Evolutionary conservation across 257 asterid genomes (phyloP), one percentile per base, ranked within the genome.

Genomic region (Coffea eugenioides): DNA sequence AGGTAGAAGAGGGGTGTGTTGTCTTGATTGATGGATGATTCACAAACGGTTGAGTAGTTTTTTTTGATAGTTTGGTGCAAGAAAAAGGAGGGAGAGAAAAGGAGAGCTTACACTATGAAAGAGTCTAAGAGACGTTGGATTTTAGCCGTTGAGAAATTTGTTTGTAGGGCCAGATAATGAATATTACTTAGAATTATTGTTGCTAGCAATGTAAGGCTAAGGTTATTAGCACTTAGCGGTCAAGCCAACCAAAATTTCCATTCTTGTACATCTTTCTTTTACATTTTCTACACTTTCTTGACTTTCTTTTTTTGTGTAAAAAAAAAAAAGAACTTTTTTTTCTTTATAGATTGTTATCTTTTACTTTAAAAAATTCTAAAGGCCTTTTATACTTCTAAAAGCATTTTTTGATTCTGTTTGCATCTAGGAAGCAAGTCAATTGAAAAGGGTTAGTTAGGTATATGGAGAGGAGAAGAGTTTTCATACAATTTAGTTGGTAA

Each of bases 41-140:
- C 1, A 7, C 8, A 71, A 71, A 16, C 67, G 73, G 73, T 72
- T 73, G 75, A 34, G 81, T 49, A 23, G 69, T 76, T 76, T 76
- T 76, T 71, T 76, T 48, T 34, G 14, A 39, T 27, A 7, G 65
- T 45, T 61, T 81, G 80, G 76, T 74, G 65, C 49, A 54, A 71
- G 77, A 71, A 79, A 73, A 46, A 31, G 74, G 21, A 36, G 73
- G 27, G 25, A 46, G 3, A 43, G 68, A 56, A 10, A 57, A 78
- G 14, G 27, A 25, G 68, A 69, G 69, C 16, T 69, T 54, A 25
- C 8, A 31, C 34, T 31, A 31, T 0, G 34, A 31, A 31, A 31
- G 34, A 31, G 34, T 31, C 34, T 31, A 27, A 36, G 74, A 71
- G 82, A 83, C 83, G 82, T 83, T 81, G 73, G 83, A 64, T 71